A percentile compares a stretch with the other conserved stretches of the same genome.
phyloP scores from a whole-genome alignment of 1,139 yeast genomes.

The Diutina neorugosa region DNA sequence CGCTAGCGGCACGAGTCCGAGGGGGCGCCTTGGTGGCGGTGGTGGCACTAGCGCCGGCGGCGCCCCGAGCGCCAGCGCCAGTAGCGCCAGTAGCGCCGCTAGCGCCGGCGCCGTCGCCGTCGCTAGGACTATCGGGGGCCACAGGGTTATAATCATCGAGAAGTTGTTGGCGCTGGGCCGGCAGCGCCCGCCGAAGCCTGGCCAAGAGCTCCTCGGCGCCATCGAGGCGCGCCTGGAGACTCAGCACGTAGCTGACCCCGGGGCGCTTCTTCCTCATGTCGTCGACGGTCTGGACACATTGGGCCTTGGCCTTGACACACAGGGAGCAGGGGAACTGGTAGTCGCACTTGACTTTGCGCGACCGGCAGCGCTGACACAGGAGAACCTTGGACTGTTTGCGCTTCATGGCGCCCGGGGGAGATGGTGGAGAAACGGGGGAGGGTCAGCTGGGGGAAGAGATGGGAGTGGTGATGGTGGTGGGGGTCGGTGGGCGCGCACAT shows the following conservation, averaged over 20 bases:
- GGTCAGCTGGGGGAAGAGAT: no score
- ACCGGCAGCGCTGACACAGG: slow-evolving; percentile 38
- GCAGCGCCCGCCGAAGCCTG: slow-evolving; percentile 12
- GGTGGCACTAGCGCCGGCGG: slow-evolving; percentile 6
- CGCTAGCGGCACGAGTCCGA: no score
- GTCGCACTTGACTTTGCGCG: slow-evolving; percentile 44
- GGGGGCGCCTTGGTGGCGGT: neutral
- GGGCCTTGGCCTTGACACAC: slow-evolving; percentile 31
- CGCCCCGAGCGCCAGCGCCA: slow-evolving; percentile 7
- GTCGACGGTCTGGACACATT: slow-evolving; percentile 36
- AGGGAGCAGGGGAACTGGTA: slow-evolving; percentile 37
- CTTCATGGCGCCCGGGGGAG: neutral
- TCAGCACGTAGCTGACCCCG: slow-evolving; percentile 35
- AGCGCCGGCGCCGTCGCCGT: slow-evolving; percentile 5
- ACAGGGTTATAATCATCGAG: slow-evolving; percentile 13
- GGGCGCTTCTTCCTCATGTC: slow-evolving; percentile 46
- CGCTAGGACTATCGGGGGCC: slow-evolving; percentile 6
- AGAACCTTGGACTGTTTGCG: slow-evolving; percentile 5
- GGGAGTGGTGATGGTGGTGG: no score
- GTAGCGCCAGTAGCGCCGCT: neutral
- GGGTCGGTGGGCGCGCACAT: no score
- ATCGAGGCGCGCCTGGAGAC: slow-evolving; percentile 20
- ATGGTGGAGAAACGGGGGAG: no score
- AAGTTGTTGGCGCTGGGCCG: slow-evolving; percentile 13
- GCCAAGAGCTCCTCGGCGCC: slow-evolving; percentile 16